A percentile compares a stretch with the other conserved stretches of the same genome.
These are phyloP conservation scores for Scutellaria galericulata DNA, from an alignment of 257 asterid species.

Conservation along the genomic window DNA sequence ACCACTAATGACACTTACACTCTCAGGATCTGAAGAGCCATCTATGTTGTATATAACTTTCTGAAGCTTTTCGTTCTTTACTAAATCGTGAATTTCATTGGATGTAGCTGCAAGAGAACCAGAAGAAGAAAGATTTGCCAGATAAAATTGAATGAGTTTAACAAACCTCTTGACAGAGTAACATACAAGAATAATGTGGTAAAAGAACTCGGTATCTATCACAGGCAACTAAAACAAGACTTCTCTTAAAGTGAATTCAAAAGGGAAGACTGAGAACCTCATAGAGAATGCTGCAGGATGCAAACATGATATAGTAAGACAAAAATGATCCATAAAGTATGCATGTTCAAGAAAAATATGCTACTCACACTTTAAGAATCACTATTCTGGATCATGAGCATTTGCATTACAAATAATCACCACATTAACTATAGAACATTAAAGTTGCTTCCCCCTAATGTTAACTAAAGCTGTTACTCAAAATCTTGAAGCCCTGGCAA, in stretches of 20 bases:
- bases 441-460: background rate
- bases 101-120: constrained; percentile 61
- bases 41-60: constrained; percentile 54
- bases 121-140: constrained; percentile 10
- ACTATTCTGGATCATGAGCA: background rate
- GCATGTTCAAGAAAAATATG: constrained; percentile 9
- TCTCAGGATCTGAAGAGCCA: constrained; percentile 60
- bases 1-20: constrained; percentile 43
- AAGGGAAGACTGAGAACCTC: background rate
- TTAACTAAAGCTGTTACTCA: background rate
- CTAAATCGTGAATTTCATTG: constrained; percentile 57
- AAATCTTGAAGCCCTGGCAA: background rate
- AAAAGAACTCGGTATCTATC: background rate
- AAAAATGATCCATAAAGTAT: background rate
- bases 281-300: background rate
- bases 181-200: background rate
- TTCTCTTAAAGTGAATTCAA: background rate
- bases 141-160: background rate
- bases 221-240: background rate
- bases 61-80: constrained; percentile 63
- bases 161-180: background rate
- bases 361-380: background rate
- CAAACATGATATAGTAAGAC: background rate
- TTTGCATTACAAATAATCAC: background rate
- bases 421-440: background rate